Evolutionary conservation across 331 rosid genomes (phyloP), one percentile per base, ranked within the genome.

Genomic region (Acacia concinna): DNA sequence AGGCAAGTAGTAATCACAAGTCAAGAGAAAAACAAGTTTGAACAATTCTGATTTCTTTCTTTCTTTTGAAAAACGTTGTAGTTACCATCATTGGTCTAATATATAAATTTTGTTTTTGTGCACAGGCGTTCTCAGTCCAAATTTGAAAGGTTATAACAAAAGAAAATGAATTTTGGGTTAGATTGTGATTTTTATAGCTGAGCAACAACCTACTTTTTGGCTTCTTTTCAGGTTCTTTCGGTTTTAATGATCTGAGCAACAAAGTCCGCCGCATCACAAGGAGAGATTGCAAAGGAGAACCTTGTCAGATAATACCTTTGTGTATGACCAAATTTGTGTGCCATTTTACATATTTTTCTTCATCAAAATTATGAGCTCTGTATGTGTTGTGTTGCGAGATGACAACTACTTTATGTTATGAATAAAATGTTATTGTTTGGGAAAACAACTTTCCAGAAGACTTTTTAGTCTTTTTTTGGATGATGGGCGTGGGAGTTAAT

Each of bases 71-170:
- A 60, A 21, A 52, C 11, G 62, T 6, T 30, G 62, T 25, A 23
- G 64, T 3, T 9, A 64, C 60, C 15, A 10, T 17, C 5, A 41
- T 52, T 72, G 15, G 44, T 81, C 73, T 63, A 65, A 44, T 17
- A 77, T 56, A 25, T 31, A n/a, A 67, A 25, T 21, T 32, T 52
- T 75, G 18, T 41, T 15, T 68, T 27, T 71, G 43, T 83, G 84
- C 80, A 13, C 37, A 90, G 81, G 38, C 92, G 92, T 74, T 81
- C 91, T 40, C 85, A 83, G 81, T 84, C 94, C 12, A 78, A 80
- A 77, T 72, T 81, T 60, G 91, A 86, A 68, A 89, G 90, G 94
- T 91, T 82, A 90, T 78, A 56, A 56, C 63, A 56, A 56, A 21
- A 25, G 31, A 56, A 56, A 56, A 23, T 56, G 31, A 49, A n/a